These are phyloP conservation scores for Spathaspora jeffriesii DNA, from an alignment of 1,139 yeast genomes.

Conservation along the genomic window DNA sequence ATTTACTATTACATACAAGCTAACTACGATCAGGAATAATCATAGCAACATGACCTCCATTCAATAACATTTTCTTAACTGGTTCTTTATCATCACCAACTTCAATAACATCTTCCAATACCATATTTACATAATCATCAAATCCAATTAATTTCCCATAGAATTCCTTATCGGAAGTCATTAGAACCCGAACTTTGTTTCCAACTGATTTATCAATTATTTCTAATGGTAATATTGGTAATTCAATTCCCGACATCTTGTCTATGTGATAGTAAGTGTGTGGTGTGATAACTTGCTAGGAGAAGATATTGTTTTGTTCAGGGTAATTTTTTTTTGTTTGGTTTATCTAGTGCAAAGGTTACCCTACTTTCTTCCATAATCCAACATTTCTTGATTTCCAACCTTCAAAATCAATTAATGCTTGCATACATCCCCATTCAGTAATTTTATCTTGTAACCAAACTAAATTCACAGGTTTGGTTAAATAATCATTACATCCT, in stretches of 20 bases:
- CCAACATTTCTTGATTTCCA: conserved; percentile 55
- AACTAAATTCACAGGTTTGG: conserved; percentile 94
- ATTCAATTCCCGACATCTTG: conserved; percentile 13
- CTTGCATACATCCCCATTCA: conserved; percentile 99
- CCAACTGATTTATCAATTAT: conserved; percentile 89
- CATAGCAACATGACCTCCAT: conserved; percentile 91
- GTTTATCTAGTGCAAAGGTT: neutral
- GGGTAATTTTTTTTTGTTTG: neutral
- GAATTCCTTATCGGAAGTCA: conserved; percentile 76
- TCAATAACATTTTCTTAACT: conserved; percentile 71
- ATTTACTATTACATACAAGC: neutral
- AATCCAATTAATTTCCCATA: conserved; percentile 87
- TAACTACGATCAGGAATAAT: conserved; percentile 24
- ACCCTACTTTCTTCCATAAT: conserved; percentile 1
- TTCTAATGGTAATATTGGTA: conserved; percentile 68
- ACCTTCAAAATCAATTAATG: conserved; percentile 92
- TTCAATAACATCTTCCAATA: conserved; percentile 81
- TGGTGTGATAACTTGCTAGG: neutral
- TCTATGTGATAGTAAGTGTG: neutral
- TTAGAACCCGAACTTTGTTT: conserved; percentile 72
- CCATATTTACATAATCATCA: conserved; percentile 95
- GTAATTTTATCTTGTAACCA: conserved; percentile 95
- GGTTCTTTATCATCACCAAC: conserved; percentile 34
- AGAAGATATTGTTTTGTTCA: neutral
- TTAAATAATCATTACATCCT: conserved; percentile 94